Evolutionary conservation across 2,329 filamentous ascomycete genomes (phyloP), one percentile per base, ranked within the genome.

Genomic region (Colletotrichum sansevieriae): DNA sequence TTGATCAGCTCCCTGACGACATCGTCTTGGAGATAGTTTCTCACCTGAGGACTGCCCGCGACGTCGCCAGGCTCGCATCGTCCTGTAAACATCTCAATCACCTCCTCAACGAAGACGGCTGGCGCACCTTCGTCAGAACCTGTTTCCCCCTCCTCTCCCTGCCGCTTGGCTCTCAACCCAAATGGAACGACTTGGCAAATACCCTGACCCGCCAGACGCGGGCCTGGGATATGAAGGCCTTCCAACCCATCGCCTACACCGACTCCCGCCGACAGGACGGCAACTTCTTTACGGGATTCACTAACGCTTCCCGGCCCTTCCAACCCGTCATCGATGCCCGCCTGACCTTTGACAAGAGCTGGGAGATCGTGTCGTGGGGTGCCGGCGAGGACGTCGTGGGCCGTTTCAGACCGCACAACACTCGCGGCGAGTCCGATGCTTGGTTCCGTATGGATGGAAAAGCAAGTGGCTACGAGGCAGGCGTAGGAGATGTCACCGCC

Each of bases 361-460:
- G 82, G 29, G 86, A 88, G 74, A 70, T 85, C 12, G 76, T 87
- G 0, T 81, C 83, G 2, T 86, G 82, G 76, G 85, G 85, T 0
- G 83, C 81, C 0, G 86, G 86, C 0, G 84, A 88, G 74, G 81
- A 87, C 29, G 73, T 88, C 33, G 75, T 86, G 5, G 80, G 82
- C 3, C 77, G 84, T 22, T 76, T 79, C 29, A 80, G 81, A 20
- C 73, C 77, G 13, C 75, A 72, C 11, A 71, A 72, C 6, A 75
- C 69, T 3, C 71, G 43, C 63, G 59, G 63, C 4, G 54, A 63
- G 39, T 62, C 62, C 10, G 68, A 70, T 22, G 70, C 68, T 8
- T 72, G 70, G 70, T 72, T 72, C 20, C 68, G 68, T 15, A 68
- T 82, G 1, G 72, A 76, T 44, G 86, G 86, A 1, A 73, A 76